These are phyloP conservation scores for Papiliotrema fonsecae DNA, from an alignment of 1,284 basidiomycete species.

Conservation along the genomic window DNA sequence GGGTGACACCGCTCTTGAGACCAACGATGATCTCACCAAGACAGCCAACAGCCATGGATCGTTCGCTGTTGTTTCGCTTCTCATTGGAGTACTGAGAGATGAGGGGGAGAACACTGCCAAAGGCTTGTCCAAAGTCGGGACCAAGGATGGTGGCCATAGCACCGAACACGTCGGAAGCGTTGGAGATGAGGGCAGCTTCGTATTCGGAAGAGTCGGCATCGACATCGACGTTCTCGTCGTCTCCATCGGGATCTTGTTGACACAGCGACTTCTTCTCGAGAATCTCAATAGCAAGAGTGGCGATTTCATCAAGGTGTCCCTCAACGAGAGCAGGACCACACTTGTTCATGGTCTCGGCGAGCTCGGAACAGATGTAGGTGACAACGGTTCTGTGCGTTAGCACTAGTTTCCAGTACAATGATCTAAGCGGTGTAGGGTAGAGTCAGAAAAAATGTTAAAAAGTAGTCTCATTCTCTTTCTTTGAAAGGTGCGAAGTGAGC, in stretches of 20 bases:
- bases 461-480: slow-evolving; percentile 59
- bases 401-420: slow-evolving; percentile 4
- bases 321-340: slow-evolving; percentile 80
- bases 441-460: slow-evolving; percentile 40
- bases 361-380: slow-evolving; percentile 74
- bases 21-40: slow-evolving; percentile 94
- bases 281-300: slow-evolving; percentile 72
- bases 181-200: slow-evolving; percentile 90
- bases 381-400: slow-evolving; percentile 70
- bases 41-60: slow-evolving; percentile 87
- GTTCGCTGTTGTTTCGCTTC: slow-evolving; percentile 81
- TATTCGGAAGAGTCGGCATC: slow-evolving; percentile 78
- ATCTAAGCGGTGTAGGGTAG: slow-evolving; percentile 6
- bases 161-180: slow-evolving; percentile 91
- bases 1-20: slow-evolving; percentile 80
- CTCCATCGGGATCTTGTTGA: slow-evolving; percentile 94
- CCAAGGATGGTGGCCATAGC: slow-evolving; percentile 83
- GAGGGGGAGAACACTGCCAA: slow-evolving; percentile 79
- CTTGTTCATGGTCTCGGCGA: slow-evolving; percentile 86
- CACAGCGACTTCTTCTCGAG: slow-evolving; percentile 89
- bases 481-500: slow-evolving; percentile 77
- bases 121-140: slow-evolving; percentile 76
- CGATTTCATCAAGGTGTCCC: slow-evolving; percentile 76
- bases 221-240: slow-evolving; percentile 72
- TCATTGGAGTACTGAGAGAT: slow-evolving; percentile 91